Conservation (phyloP, 148 eudicot species). For the Vaccinium myrtillus region DNA sequence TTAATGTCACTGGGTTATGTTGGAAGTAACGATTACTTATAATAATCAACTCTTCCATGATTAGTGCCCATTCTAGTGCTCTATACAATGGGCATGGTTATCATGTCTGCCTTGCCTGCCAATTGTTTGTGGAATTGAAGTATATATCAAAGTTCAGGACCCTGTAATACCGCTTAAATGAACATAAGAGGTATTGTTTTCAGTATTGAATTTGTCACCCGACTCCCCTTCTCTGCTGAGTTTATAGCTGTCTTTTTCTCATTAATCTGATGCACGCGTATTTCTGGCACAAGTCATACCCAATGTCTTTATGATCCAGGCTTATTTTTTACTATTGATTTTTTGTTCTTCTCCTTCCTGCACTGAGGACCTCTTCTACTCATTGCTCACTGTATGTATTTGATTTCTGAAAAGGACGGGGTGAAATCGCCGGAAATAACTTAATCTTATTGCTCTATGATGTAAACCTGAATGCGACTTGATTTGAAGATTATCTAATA, state of each 20-base stretch:
- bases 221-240: not conserved
- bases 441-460: too few relatives aligned
- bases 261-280: not conserved
- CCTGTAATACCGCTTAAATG: not conserved
- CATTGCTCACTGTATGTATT: too few relatives aligned
- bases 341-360: too few relatives aligned
- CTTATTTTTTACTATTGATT: constrained; percentile 6
- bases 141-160: too few relatives aligned
- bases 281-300: not conserved
- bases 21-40: not conserved
- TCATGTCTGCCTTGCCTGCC: not conserved
- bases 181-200: not conserved
- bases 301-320: not conserved
- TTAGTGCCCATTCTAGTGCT: not conserved
- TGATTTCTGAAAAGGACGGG: too few relatives aligned
- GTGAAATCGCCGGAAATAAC: too few relatives aligned
- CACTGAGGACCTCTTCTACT: too few relatives aligned
- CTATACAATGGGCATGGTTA: not conserved
- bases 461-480: too few relatives aligned
- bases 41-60: not conserved
- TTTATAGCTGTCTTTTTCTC: constrained; percentile 2
- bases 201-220: not conserved
- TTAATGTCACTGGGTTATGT: not conserved
- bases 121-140: not conserved
- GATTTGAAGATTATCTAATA: not conserved